Evolutionary conservation across 1,284 basidiomycete species (phyloP).

Genomic region (Peniophora sp.): DNA sequence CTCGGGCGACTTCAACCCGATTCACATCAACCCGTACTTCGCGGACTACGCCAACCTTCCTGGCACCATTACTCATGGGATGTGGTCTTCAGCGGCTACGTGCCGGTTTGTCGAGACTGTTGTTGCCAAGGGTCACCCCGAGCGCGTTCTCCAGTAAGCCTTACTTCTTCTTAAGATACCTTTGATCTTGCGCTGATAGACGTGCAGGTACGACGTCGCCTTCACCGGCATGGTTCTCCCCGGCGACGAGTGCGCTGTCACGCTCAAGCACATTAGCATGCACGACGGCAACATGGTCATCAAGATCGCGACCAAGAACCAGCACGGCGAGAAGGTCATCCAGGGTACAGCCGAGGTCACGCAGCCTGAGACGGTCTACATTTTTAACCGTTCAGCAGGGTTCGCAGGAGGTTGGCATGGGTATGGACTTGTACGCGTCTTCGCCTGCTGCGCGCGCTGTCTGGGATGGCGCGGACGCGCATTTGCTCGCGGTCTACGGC

Average conservation of each 20-base stretch:
- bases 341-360: slow-evolving; percentile 90
- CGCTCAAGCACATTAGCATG: slow-evolving; percentile 88
- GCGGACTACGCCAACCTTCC: slow-evolving; percentile 90
- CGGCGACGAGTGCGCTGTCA: slow-evolving; percentile 82
- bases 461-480: slow-evolving; percentile 94
- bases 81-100: slow-evolving; percentile 95
- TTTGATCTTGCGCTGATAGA: slow-evolving; percentile 5
- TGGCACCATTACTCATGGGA: slow-evolving; percentile 95
- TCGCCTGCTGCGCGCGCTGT: slow-evolving; percentile 92
- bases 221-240: slow-evolving; percentile 99
- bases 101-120: slow-evolving; percentile 91
- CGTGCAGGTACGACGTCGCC: slow-evolving; percentile 72
- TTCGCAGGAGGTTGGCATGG: slow-evolving; percentile 98
- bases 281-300: slow-evolving; percentile 89
- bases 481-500: slow-evolving; percentile 90
- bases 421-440: slow-evolving; percentile 94
- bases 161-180: slow-evolving; percentile 4
- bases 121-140: slow-evolving; percentile 88
- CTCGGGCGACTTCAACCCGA: slow-evolving; percentile 97
- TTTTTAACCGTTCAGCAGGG: slow-evolving; percentile 99
- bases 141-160: slow-evolving; percentile 80
- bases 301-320: slow-evolving; percentile 85
- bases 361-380: slow-evolving; percentile 90
- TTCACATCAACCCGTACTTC: slow-evolving; percentile 98
- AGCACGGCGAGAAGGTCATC: slow-evolving; percentile 84